Percentiles rank a stretch among this genome's conserved stretches.
Evolutionary conservation across 441 rosid species (phyloP).

Genomic region (Syzygium malaccense): DNA sequence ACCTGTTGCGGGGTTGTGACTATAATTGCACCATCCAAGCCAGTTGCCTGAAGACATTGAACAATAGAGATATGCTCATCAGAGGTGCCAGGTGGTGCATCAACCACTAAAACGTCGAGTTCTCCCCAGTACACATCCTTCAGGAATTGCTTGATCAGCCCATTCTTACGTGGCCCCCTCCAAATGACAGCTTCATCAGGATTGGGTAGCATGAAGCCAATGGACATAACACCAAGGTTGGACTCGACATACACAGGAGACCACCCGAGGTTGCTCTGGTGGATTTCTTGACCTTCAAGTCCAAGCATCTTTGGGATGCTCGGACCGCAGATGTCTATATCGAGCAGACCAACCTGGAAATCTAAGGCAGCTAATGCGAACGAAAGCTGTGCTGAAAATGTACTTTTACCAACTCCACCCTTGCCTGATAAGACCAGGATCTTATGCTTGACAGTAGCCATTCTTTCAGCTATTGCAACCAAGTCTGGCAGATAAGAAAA

Average conservation of each 20-base stretch:
- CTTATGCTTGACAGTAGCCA: conserved; percentile 94
- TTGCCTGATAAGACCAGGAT: conserved; percentile 83
- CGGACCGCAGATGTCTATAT: conserved; percentile 91
- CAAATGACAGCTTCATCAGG: conserved; percentile 96
- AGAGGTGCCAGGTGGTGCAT: conserved; percentile 95
- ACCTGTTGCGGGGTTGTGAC: conserved; percentile 95
- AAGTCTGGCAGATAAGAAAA: conserved; percentile 50
- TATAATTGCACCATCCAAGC: conserved; percentile 88
- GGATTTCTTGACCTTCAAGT: conserved; percentile 88
- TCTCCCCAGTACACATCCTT: conserved; percentile 97
- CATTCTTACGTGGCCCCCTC: conserved; percentile 97
- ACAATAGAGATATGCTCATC: conserved; percentile 92
- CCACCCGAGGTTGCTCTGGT: conserved; percentile 98
- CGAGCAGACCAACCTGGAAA: conserved; percentile 84
- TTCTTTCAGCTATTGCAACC: conserved; percentile 85
- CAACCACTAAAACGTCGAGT: conserved; percentile 80
- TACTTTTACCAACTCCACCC: conserved; percentile 98
- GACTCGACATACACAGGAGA: conserved; percentile 94
- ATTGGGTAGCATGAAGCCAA: conserved; percentile 93
- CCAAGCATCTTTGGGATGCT: conserved; percentile 98
- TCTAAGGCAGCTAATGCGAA: conserved; percentile 83
- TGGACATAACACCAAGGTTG: conserved; percentile 95
- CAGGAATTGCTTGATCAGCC: conserved; percentile 85
- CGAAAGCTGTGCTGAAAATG: conserved; percentile 88
- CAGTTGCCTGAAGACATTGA: conserved; percentile 74